Percentiles rank a stretch among this genome's conserved stretches.
Conservation (phyloP, 2,329 filamentous ascomycete genomes). For the Ploettnerulaceae sp. region DNA sequence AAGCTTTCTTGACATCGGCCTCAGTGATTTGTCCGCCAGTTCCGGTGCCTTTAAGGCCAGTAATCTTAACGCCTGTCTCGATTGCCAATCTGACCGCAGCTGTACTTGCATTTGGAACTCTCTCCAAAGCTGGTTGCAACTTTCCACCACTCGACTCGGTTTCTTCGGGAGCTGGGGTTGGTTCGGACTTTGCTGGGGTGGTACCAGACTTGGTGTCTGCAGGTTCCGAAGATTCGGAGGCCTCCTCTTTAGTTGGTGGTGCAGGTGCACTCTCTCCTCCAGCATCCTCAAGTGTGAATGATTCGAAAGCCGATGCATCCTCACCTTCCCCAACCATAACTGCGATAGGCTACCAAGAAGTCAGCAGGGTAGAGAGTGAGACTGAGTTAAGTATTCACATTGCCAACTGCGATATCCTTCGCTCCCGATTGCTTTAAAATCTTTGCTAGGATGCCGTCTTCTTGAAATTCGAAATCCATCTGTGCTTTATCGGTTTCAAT, state of each 20-base stretch:
- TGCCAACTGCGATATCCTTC: conserved; percentile 92
- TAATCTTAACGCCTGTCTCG: conserved; percentile 76
- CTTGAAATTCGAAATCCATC: conserved; percentile 99
- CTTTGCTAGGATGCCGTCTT: conserved; percentile 93
- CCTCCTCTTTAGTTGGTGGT: conserved; percentile 60
- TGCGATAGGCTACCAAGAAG: conserved; percentile 74
- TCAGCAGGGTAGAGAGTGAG: conserved; percentile 21
- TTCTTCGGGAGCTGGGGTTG: conserved; percentile 61
- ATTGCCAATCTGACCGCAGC: conserved; percentile 77
- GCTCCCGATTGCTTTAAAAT: conserved; percentile 86
- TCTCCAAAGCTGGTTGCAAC: conserved; percentile 79
- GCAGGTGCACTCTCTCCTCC: conserved; percentile 71
- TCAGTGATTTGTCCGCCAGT: conserved; percentile 83
- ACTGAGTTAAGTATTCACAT: conserved; percentile 58
- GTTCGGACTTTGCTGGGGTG: conserved; percentile 57
- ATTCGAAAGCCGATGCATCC: conserved; percentile 83
- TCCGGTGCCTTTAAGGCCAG: conserved; percentile 79
- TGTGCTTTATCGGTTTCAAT: conserved; percentile 99
- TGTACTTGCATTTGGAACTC: conserved; percentile 67
- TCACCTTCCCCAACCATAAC: conserved; percentile 87
- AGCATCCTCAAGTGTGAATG: conserved; percentile 83
- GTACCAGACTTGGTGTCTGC: conserved; percentile 52
- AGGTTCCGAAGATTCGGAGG: conserved; percentile 57
- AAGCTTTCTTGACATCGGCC: conserved; percentile 86
- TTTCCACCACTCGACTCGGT: conserved; percentile 69